Percentiles rank a stretch among this genome's conserved stretches.
These are phyloP conservation scores for Chaetomium olivaceum DNA, from an alignment of 2,329 filamentous ascomycete species.

Conservation along the genomic window DNA sequence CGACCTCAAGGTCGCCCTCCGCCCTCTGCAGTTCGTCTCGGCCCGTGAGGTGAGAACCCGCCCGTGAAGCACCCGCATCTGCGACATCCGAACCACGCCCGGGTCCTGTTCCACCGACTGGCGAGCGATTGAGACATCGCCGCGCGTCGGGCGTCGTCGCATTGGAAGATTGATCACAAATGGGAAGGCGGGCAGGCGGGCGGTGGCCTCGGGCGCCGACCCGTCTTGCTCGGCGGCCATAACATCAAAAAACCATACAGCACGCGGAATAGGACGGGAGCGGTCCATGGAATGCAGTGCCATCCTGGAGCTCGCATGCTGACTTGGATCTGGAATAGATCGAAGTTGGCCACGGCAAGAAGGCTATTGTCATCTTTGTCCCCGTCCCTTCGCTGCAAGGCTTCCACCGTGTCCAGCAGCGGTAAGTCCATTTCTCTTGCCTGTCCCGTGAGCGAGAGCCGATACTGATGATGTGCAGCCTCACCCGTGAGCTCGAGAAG, in stretches of 20 bases:
- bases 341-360: slow-evolving; percentile 99
- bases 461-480: slow-evolving; percentile 53
- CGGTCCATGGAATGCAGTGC: slow-evolving; percentile 63
- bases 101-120: slow-evolving; percentile 49
- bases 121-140: slow-evolving; percentile 26
- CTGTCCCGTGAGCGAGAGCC: neutral
- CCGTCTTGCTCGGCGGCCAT: slow-evolving; percentile 27
- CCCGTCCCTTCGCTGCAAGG: slow-evolving; percentile 96
- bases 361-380: slow-evolving; percentile 99
- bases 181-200: slow-evolving; percentile 29
- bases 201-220: slow-evolving; percentile 23
- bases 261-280: slow-evolving; percentile 70
- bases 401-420: slow-evolving; percentile 99
- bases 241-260: slow-evolving; percentile 35
- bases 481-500: slow-evolving; percentile 99
- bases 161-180: slow-evolving; percentile 34
- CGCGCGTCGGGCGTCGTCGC: slow-evolving; percentile 32
- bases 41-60: slow-evolving; percentile 91
- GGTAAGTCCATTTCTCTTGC: slow-evolving; percentile 63
- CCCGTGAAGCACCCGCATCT: slow-evolving; percentile 32
- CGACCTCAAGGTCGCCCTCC: slow-evolving; percentile 93
- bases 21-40: slow-evolving; percentile 98
- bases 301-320: slow-evolving; percentile 75
- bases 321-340: slow-evolving; percentile 78
- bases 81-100: slow-evolving; percentile 33